Percentiles rank a stretch among this genome's conserved stretches.
phyloP scores from a whole-genome alignment of 441 rosid genomes.

The Erodium chrysanthum region DNA sequence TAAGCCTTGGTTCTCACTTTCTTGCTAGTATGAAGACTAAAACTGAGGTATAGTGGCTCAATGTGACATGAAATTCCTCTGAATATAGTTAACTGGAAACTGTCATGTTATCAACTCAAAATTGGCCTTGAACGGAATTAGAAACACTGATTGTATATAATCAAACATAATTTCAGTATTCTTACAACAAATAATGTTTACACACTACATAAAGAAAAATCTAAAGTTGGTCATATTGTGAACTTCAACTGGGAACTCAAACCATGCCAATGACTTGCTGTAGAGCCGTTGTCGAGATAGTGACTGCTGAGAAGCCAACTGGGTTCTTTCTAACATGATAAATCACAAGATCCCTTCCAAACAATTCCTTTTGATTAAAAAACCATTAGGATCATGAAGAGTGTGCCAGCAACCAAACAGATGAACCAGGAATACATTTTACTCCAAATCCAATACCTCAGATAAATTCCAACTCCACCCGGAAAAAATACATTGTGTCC shows the following conservation, averaged over 20 bases:
- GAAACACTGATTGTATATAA: no score
- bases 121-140: not conserved
- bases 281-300: not conserved
- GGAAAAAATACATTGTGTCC: not conserved
- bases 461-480: not conserved
- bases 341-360: not conserved
- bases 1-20: no score
- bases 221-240: not conserved
- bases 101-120: not conserved
- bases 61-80: no score
- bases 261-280: not conserved
- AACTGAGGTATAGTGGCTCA: no score
- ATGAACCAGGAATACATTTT: not conserved
- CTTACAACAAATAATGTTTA: slow-evolving; percentile 1
- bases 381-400: no score
- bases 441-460: not conserved
- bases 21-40: no score
- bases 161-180: not conserved
- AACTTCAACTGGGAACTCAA: not conserved
- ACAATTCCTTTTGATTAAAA: not conserved
- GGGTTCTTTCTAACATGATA: not conserved
- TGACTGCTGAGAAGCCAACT: slow-evolving; percentile 2
- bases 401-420: not conserved
- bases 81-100: no score
- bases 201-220: not conserved